Conservation (phyloP, 148 eudicot species). For the Gaultheria prostrata region DNA sequence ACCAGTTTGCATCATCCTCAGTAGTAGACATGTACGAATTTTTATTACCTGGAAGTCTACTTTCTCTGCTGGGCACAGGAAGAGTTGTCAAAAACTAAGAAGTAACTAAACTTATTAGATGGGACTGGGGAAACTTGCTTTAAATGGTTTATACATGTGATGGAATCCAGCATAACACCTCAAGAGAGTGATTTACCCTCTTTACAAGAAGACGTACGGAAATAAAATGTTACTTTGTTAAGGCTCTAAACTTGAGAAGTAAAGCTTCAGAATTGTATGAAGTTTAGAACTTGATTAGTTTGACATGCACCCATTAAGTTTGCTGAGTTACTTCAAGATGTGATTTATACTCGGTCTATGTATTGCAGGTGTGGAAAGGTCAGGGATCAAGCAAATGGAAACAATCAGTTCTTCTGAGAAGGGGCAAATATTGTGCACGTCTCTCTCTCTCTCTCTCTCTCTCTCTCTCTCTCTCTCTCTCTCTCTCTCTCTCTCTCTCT, state of each 20-base stretch:
- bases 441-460: slow-evolving; percentile 22
- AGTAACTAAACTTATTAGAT: neutral
- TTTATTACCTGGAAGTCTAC: neutral
- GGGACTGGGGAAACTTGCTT: neutral
- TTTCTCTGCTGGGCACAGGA: neutral
- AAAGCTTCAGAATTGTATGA: neutral
- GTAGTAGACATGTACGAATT: neutral
- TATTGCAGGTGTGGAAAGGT: slow-evolving; percentile 91
- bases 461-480: too few species aligned
- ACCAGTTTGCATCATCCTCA: neutral
- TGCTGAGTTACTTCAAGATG: neutral
- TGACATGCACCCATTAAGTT: neutral
- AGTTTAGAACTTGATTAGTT: neutral
- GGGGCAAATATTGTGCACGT: slow-evolving; percentile 92
- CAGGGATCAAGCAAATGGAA: slow-evolving; percentile 98
- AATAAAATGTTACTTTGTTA: neutral
- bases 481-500: slow-evolving; percentile 23
- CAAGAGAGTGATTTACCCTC: neutral
- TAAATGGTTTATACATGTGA: neutral
- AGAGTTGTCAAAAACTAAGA: neutral
- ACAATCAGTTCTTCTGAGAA: slow-evolving; percentile 66
- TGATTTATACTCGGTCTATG: neutral
- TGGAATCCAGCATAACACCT: neutral
- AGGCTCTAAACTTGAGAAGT: neutral
- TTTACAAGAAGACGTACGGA: neutral